Conservation (phyloP, 257 asterid species). For the Ballota nigra region DNA sequence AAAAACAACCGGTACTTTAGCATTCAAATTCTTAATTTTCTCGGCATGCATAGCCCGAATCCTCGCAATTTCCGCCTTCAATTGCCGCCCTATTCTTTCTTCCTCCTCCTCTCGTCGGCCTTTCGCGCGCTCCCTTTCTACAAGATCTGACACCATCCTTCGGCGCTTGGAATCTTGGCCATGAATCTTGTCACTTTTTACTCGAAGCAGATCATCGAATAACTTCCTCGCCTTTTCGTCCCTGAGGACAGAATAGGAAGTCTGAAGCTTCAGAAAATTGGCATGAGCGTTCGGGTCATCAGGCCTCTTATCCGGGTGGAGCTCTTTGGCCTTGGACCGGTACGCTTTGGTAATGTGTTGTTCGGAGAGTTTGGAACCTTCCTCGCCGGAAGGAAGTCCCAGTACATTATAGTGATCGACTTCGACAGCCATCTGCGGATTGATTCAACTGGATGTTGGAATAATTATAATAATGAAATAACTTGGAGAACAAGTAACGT, state of each 20-base stretch:
- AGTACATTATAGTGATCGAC: slow-evolving; percentile 57
- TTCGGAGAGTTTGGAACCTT: slow-evolving; percentile 62
- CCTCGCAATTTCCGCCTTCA: slow-evolving; percentile 62
- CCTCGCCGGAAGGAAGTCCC: slow-evolving; percentile 74
- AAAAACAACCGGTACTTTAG: no score
- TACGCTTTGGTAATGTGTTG: slow-evolving; percentile 69
- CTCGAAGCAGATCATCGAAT: slow-evolving; percentile 60
- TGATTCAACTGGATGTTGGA: no score
- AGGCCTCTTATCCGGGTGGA: slow-evolving; percentile 76
- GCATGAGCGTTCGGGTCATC: slow-evolving; percentile 71
- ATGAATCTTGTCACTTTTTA: slow-evolving; percentile 56
- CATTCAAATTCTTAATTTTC: no score
- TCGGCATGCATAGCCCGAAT: slow-evolving; percentile 51
- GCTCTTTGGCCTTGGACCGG: slow-evolving; percentile 52
- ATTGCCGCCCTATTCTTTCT: slow-evolving; percentile 50
- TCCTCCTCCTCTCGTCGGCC: slow-evolving; percentile 67
- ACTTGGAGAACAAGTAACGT: no score
- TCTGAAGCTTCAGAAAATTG: slow-evolving; percentile 57
- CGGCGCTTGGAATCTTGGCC: slow-evolving; percentile 69
- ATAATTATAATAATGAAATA: no score
- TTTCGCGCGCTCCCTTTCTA: slow-evolving; percentile 55
- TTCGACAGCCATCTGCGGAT: slow-evolving; percentile 69
- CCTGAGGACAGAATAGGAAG: slow-evolving; percentile 63
- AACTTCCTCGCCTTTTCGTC: slow-evolving; percentile 70
- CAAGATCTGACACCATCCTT: slow-evolving; percentile 82